phyloP scores from a whole-genome alignment of 768 basidiomycete species.

The Boletus speciosus region DNA sequence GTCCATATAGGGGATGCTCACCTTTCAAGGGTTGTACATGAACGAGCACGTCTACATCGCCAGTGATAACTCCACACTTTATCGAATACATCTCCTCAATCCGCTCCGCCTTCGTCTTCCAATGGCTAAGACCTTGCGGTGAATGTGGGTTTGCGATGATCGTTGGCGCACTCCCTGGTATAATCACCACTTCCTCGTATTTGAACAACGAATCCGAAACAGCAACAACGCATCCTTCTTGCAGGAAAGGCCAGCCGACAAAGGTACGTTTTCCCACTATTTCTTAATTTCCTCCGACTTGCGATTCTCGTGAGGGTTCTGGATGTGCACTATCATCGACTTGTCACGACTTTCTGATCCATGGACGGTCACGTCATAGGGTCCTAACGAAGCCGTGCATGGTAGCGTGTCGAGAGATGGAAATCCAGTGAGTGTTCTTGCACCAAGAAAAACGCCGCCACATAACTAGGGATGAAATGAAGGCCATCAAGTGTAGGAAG shows the following conservation, averaged over 20 bases:
- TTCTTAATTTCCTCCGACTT: conserved; percentile 70
- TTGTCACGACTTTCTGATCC: conserved; percentile 87
- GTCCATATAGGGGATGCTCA: conserved; percentile 26
- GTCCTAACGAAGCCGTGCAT: conserved; percentile 67
- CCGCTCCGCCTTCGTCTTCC: conserved; percentile 78
- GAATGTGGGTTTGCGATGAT: conserved; percentile 73
- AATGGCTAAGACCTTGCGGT: conserved; percentile 61
- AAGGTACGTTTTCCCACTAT: conserved; percentile 78
- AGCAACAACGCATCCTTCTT: conserved; percentile 83
- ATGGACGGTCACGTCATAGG: conserved; percentile 92
- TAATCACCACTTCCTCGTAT: conserved; percentile 67
- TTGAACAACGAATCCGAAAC: conserved; percentile 85
- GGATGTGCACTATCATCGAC: conserved; percentile 86
- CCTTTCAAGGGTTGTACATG: conserved; percentile 93
- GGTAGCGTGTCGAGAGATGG: conserved; percentile 91
- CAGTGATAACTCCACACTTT: conserved; percentile 83
- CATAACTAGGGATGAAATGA: conserved; percentile 81
- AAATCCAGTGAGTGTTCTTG: conserved; percentile 89
- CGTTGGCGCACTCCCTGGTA: conserved; percentile 48
- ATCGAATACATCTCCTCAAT: conserved; percentile 88
- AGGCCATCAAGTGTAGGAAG: conserved; percentile 84
- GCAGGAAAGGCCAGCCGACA: conserved; percentile 91
- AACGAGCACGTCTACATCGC: conserved; percentile 72
- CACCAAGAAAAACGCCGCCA: conserved; percentile 84
- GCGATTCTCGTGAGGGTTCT: conserved; percentile 65